These are phyloP conservation scores for Arthromyces matolae DNA, from an alignment of 768 basidiomycete species.

Conservation along the genomic window DNA sequence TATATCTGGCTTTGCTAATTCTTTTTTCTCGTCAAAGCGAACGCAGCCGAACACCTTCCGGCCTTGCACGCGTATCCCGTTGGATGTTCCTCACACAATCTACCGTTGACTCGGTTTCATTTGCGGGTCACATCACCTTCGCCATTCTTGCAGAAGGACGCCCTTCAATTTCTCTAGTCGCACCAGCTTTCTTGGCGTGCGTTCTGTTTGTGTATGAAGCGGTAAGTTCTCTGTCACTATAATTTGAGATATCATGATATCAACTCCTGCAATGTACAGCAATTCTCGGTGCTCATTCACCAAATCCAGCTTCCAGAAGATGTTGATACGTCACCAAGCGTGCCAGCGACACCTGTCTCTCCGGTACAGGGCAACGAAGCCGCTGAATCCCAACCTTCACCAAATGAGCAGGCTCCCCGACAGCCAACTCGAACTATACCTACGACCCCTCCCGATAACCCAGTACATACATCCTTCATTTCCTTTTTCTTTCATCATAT, in stretches of 20 bases:
- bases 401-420: conserved; percentile 16
- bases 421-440: conserved; percentile 23
- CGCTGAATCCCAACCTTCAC: conserved; percentile 1
- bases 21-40: conserved; percentile 75
- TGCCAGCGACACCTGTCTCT: conserved; percentile 23
- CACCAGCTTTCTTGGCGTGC: conserved; percentile 81
- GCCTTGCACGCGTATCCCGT: conserved; percentile 72
- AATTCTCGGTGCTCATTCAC: conserved; percentile 78
- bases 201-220: conserved; percentile 80
- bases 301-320: conserved; percentile 83
- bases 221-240: conserved; percentile 47
- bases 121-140: conserved; percentile 86
- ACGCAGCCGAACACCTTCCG: conserved; percentile 71
- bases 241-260: too few species aligned
- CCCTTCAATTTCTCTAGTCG: conserved; percentile 75
- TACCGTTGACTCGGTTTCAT: conserved; percentile 77
- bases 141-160: conserved; percentile 82
- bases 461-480: conserved; percentile 36
- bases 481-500: conserved; percentile 56
- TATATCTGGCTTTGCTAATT: conserved; percentile 63
- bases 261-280: conserved; percentile 39
- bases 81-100: conserved; percentile 83
- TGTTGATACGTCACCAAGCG: conserved; percentile 24
- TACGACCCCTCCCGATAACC: conserved; percentile 17
- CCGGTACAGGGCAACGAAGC: background rate